Evolutionary conservation across 2,329 filamentous ascomycete species (phyloP).

Genomic region (Plectosphaerella cucumerina): DNA sequence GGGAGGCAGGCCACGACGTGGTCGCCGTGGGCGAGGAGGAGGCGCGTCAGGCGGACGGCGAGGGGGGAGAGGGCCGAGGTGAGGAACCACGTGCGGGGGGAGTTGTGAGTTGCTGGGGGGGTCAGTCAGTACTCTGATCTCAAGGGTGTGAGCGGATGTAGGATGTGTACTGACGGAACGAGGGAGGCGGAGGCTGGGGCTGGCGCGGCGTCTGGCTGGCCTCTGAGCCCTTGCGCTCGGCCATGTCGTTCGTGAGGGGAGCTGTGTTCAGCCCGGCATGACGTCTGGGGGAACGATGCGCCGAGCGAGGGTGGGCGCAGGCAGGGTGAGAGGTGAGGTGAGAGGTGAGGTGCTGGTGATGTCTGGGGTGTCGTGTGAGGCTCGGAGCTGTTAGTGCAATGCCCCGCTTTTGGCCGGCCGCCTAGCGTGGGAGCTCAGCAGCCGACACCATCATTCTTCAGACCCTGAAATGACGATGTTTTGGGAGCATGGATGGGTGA

Average conservation of each 20-base stretch:
- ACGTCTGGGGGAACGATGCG: not conserved
- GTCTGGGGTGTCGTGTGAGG: not conserved
- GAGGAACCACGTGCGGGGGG: constrained; percentile 87
- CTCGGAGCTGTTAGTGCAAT: too few relatives aligned
- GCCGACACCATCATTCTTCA: too few relatives aligned
- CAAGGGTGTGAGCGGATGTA: not conserved
- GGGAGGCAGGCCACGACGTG: constrained; percentile 82
- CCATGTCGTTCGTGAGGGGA: constrained; percentile 3
- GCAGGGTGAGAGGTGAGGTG: too few relatives aligned
- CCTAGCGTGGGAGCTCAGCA: too few relatives aligned
- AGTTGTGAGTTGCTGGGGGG: constrained; percentile 58
- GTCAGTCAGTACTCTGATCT: constrained; percentile 23
- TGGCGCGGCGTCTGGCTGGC: constrained; percentile 6
- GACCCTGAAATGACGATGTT: too few relatives aligned
- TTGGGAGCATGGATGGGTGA: too few relatives aligned
- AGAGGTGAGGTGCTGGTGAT: not conserved
- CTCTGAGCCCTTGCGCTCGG: constrained; percentile 12
- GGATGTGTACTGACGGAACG: constrained; percentile 47
- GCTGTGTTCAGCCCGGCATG: not conserved
- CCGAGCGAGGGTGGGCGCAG: too few relatives aligned
- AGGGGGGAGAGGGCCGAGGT: constrained; percentile 84
- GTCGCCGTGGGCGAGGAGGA: constrained; percentile 86
- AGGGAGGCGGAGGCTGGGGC: constrained; percentile 39
- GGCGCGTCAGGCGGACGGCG: constrained; percentile 74
- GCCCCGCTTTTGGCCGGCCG: too few relatives aligned